Evolutionary conservation across 441 rosid genomes (phyloP), one percentile per base, ranked within the genome.

Genomic region (Pelargonium myrrhifolium): DNA sequence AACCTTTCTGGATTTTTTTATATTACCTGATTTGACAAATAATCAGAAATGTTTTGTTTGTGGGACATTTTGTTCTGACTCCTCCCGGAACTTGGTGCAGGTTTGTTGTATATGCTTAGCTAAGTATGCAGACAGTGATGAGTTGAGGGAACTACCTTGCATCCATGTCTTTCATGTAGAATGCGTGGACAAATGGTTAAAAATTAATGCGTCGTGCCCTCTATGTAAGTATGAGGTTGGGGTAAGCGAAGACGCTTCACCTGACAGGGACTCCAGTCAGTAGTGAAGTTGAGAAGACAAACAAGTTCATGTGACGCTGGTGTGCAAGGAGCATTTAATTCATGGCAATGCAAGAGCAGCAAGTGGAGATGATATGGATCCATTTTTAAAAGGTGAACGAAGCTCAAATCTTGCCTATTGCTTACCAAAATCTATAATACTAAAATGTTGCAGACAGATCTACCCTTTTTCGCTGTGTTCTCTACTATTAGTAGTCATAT

Each of bases 101-200:
- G 93, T 86, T 31, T 94, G 99, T 80, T 94, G 99, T 83, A 92
- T 92, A 71, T 94, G 99, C 79, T 82, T 94, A 80, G 97, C 96
- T 3, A 94, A 90, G 68, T 94, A 89, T 64, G 87, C 87, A 14
- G 85, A 94, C 74, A 89, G 89, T 6, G 98, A 92, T 12, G 99
- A 94, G 79, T 78, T 94, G 73, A 84, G 90, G 75, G 98, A 92
- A 82, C 82, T 94, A 64, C 90, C 94, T 0, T 94, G 99, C 68
- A 68, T 75, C 51, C 99, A 94, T 80, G 87, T 88, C 76, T 90
- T 94, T 74, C 98, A 92, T 87, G 86, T 84, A 84, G 98, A 92
- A 12, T 94, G 99, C 62, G 96, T 94, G 28, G 98, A 92, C 65
- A 94, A 87, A 73, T 94, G 99, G 99, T 85, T 94, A 20, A 94